phyloP scores from a whole-genome alignment of 768 basidiomycete genomes.

The Amanita rubescens region DNA sequence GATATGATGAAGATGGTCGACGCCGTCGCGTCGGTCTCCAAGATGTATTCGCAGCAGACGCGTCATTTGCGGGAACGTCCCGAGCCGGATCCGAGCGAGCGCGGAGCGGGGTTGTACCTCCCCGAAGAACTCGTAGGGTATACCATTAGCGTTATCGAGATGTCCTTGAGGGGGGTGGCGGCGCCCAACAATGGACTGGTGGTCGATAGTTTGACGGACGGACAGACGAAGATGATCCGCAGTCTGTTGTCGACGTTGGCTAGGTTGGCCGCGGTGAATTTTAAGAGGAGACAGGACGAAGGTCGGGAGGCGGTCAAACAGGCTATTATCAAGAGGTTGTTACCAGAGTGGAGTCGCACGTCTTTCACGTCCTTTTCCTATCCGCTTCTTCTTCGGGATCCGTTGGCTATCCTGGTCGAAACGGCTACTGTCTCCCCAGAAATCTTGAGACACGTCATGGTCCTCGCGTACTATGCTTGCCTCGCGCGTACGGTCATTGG shows the following conservation, averaged over 20 bases:
- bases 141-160: slow-evolving; percentile 77
- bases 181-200: slow-evolving; percentile 33
- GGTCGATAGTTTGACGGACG: slow-evolving; percentile 73
- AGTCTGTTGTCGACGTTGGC: slow-evolving; percentile 66
- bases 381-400: slow-evolving; percentile 84
- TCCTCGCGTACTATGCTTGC: slow-evolving; percentile 85
- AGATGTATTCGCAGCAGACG: slow-evolving; percentile 78
- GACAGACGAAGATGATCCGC: slow-evolving; percentile 70
- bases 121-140: slow-evolving; percentile 90
- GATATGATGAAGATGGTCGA: slow-evolving; percentile 80
- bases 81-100: slow-evolving; percentile 63
- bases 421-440: slow-evolving; percentile 86
- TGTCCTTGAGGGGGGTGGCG: slow-evolving; percentile 58
- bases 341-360: slow-evolving; percentile 89
- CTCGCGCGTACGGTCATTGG: slow-evolving; percentile 83
- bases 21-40: slow-evolving; percentile 72
- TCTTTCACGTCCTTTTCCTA: slow-evolving; percentile 78
- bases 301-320: slow-evolving; percentile 73
- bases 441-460: slow-evolving; percentile 81
- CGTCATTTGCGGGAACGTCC: slow-evolving; percentile 72
- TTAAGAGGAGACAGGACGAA: slow-evolving; percentile 64
- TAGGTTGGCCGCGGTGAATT: slow-evolving; percentile 58
- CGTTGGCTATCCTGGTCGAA: slow-evolving; percentile 85
- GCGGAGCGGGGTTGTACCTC: slow-evolving; percentile 82
- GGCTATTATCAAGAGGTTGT: slow-evolving; percentile 79